These are phyloP conservation scores for Brassica rapa DNA, from an alignment of 345 rosid genomes.

Conservation along the genomic window DNA sequence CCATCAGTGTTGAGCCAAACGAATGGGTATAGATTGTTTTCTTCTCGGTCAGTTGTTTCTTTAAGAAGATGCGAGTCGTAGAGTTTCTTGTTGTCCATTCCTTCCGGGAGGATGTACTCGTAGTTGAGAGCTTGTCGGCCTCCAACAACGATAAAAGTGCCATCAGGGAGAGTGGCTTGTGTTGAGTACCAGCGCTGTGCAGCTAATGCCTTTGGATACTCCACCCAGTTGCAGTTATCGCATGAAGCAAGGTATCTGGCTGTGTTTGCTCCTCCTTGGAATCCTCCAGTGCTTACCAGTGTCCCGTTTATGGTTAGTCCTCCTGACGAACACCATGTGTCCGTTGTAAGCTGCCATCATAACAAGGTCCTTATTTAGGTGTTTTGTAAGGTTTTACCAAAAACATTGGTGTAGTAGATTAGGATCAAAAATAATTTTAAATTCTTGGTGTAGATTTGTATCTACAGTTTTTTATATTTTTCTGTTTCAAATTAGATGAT, in stretches of 20 bases:
- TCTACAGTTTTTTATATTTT: background rate
- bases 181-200: slow-evolving; percentile 83
- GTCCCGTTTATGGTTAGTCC: slow-evolving; percentile 69
- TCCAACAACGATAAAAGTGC: slow-evolving; percentile 74
- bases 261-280: slow-evolving; percentile 60
- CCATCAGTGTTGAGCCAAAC: slow-evolving; percentile 79
- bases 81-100: slow-evolving; percentile 45
- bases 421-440: background rate
- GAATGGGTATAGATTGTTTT: slow-evolving; percentile 85
- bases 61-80: slow-evolving; percentile 49
- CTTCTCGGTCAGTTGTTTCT: slow-evolving; percentile 52
- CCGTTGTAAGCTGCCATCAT: slow-evolving; percentile 55
- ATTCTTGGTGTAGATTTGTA: too few species aligned
- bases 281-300: slow-evolving; percentile 78
- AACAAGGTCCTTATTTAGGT: background rate
- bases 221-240: slow-evolving; percentile 54
- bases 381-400: background rate
- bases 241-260: slow-evolving; percentile 52
- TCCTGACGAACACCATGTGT: slow-evolving; percentile 98
- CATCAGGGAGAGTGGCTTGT: slow-evolving; percentile 70
- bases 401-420: background rate
- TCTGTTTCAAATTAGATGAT: background rate
- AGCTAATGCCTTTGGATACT: slow-evolving; percentile 63
- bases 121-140: slow-evolving; percentile 73
- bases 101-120: slow-evolving; percentile 68